Base-by-base conservation (phyloP, 371 early-diverging fungal genomes). In the Capillidium rhysosporum region DNA sequence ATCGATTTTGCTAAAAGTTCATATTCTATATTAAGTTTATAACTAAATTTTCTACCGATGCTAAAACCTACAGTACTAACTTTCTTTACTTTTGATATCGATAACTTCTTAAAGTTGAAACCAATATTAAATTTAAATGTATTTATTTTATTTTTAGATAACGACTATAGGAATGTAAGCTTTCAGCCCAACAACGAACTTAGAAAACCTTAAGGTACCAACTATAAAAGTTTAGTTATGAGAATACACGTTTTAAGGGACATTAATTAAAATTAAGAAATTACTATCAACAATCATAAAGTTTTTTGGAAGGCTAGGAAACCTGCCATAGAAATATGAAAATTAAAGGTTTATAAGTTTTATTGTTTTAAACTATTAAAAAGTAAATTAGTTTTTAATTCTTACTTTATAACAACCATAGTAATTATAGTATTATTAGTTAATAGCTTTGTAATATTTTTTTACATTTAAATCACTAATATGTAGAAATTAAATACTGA, bases 301-400 rank as follows among this genome's bases (percentile, higher is more conserved):
- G 41, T 49, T 3, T 59, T 59, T 30, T 59, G 60, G 60, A 49
- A 46, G n/a, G 24, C 30, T n/a, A 56, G 60, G n/a, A n/a, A n/a
- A n/a, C n/a, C n/a, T n/a, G n/a, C n/a, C n/a, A n/a, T n/a, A n/a
- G n/a, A n/a, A n/a, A n/a, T n/a, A n/a, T n/a, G n/a, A n/a, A n/a
- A n/a, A n/a, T n/a, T n/a, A n/a, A 59, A 46, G 59, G 8, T 57
- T 49, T 56, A 34, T 34, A 34, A n/a, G n/a, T n/a, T n/a, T n/a
- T n/a, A n/a, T n/a, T n/a, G n/a, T n/a, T n/a, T n/a, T n/a, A n/a
- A n/a, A n/a, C n/a, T n/a, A n/a, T n/a, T n/a, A n/a, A n/a, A n/a
- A n/a, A n/a, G n/a, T n/a, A n/a, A n/a, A n/a, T n/a, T n/a, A n/a
- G n/a, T n/a, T n/a, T n/a, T n/a, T n/a, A n/a, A n/a, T n/a, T n/a